These are phyloP conservation scores for Penicillium thymicola DNA, from an alignment of 2,329 filamentous ascomycete species.

Conservation along the genomic window DNA sequence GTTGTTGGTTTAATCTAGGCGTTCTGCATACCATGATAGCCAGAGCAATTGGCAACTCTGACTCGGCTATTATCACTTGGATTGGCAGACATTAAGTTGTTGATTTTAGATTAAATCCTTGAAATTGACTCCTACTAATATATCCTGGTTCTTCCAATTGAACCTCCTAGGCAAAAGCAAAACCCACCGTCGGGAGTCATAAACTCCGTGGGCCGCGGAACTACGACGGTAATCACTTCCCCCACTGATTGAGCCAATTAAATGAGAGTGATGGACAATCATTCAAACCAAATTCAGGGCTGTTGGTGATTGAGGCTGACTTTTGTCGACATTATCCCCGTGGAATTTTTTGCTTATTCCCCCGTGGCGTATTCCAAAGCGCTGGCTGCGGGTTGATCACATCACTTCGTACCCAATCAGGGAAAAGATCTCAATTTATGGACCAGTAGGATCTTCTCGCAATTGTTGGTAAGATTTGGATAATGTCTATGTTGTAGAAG, in stretches of 20 bases:
- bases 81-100: background rate
- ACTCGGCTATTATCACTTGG: constrained; percentile 11
- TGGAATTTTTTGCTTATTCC: background rate
- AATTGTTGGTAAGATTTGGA: background rate
- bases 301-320: background rate
- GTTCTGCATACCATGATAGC: constrained; percentile 22
- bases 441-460: background rate
- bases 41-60: constrained; percentile 36
- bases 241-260: background rate
- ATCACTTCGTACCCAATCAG: background rate
- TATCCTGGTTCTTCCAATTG: background rate
- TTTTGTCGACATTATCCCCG: background rate
- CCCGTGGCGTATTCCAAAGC: background rate
- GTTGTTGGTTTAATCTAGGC: background rate
- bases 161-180: background rate
- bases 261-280: background rate
- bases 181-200: background rate
- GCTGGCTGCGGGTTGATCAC: background rate
- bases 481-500: no score
- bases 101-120: background rate
- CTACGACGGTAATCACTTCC: background rate
- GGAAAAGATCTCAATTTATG: background rate
- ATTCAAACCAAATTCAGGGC: background rate
- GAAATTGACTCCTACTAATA: no score
- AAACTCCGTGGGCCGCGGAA: background rate